Base-by-base conservation (phyloP, 2,329 filamentous ascomycete species). In the Didymella pinodella region DNA sequence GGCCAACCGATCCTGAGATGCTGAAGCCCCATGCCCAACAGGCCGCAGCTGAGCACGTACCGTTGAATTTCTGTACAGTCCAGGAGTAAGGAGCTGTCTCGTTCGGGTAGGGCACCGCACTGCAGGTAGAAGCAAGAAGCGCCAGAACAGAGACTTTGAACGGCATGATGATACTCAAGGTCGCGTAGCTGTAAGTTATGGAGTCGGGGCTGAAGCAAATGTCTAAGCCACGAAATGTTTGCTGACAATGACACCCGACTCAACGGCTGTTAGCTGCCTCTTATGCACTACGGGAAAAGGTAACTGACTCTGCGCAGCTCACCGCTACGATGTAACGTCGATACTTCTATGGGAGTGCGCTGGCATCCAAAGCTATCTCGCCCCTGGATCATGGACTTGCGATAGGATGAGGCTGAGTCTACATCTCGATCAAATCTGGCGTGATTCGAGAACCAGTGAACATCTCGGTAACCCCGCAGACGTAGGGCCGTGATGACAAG, bases 21-120 rank as follows among this genome's bases (percentile, higher is more conserved):
- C 60, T 64, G 40, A 69, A 65, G 40, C 45, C 57, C 53, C 69
- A 70, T n/a, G 51, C 44, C 46, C 61, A 55, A 49, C 68, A 71
- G 2, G 62, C 64, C 18, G 67, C 62, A 29, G 66, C 65, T 28
- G 53, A 65, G 55, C 67, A 70, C 40, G 56, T 60, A 46, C 63
- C 68, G 36, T 58, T 64, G 57, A 65, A 67, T 44, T 48, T 44
- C 12, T 54, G 49, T 26, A 71, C 52, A 11, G 45, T n/a, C 65
- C 68, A 71, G n/a, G 58, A 51, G 56, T 59, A 70, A 11, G 53
- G 53, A 1, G 26, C 14, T 8, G 62, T 31, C 12, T 38, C 44
- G 6, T 58, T n/a, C 2, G 58, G 25, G 8, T 48, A 18, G 7
- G 51, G 28, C 14, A 49, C 54, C 20, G 61, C 59, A 5, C 57